A percentile compares a stretch with the other conserved stretches of the same genome.
These are phyloP conservation scores for Tinospora cordifolia DNA, from an alignment of 164 flowering plant genomes.

Conservation along the genomic window DNA sequence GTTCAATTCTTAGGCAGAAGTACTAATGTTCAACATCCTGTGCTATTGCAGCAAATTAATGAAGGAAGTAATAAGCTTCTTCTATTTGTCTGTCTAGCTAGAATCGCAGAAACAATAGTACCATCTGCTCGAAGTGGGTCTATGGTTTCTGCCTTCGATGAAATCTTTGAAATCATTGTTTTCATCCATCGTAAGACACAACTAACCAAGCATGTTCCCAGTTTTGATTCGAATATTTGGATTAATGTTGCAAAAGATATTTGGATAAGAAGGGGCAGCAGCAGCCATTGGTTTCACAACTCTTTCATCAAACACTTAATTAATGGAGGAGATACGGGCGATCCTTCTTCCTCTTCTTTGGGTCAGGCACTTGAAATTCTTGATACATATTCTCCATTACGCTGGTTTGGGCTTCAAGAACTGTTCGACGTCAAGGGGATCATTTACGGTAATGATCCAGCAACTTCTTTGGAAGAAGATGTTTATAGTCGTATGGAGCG, in stretches of 20 bases:
- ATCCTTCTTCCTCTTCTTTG: background rate
- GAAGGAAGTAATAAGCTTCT: background rate
- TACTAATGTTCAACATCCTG: background rate
- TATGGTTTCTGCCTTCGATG: conserved; percentile 1
- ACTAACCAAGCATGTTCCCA: background rate
- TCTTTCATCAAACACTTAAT: background rate
- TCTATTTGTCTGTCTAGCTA: background rate
- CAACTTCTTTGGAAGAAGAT: background rate
- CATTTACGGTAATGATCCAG: background rate
- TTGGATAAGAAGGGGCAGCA: background rate
- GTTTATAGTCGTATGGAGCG: background rate
- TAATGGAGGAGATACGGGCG: background rate
- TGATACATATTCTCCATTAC: background rate
- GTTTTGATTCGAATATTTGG: background rate
- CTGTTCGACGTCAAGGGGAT: background rate
- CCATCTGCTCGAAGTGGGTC: background rate
- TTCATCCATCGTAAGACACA: background rate
- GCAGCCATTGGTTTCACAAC: background rate
- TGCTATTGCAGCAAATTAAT: background rate
- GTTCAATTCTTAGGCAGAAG: background rate
- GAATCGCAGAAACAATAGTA: background rate
- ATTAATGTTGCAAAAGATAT: background rate
- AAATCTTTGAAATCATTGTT: background rate
- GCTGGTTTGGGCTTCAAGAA: background rate
- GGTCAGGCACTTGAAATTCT: background rate